Percentiles rank a stretch among this genome's conserved stretches.
phyloP scores from a whole-genome alignment of 768 basidiomycete species.

The Hortiboletus flavorubellus region DNA sequence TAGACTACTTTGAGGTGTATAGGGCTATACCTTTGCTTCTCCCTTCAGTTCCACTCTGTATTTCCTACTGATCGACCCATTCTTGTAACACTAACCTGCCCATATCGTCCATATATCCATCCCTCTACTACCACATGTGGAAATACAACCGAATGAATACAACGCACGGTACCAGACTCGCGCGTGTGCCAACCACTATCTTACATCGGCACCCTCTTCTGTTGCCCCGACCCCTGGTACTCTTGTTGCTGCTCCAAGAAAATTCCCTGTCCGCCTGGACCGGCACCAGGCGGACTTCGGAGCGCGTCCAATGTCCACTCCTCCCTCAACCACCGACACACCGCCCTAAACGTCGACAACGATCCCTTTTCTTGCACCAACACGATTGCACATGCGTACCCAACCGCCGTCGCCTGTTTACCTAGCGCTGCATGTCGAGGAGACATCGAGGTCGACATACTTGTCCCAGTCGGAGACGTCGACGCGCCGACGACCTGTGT shows the following conservation, averaged over 20 bases:
- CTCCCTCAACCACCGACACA: constrained; percentile 70
- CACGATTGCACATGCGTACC: constrained; percentile 63
- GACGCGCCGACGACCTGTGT: constrained; percentile 5
- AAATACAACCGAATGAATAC: not conserved
- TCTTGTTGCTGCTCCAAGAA: constrained; percentile 38
- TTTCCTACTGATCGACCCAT: not conserved
- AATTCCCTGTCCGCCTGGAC: constrained; percentile 33
- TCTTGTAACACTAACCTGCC: not conserved
- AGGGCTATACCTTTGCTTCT: not conserved
- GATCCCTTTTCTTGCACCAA: constrained; percentile 91
- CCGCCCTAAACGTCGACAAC: constrained; percentile 74
- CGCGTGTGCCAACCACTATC: not conserved
- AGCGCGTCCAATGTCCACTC: constrained; percentile 54
- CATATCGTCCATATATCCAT: not conserved
- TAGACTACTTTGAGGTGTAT: not conserved
- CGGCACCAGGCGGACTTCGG: constrained; percentile 22
- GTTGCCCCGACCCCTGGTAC: not conserved
- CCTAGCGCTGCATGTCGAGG: constrained; percentile 25
- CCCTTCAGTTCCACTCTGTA: too few relatives aligned
- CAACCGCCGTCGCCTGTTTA: constrained; percentile 23
- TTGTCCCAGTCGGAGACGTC: constrained; percentile 17
- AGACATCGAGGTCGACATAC: constrained; percentile 23
- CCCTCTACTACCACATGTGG: not conserved
- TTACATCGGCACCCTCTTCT: constrained; percentile 32
- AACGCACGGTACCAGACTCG: constrained; percentile 9